A percentile compares a stretch with the other conserved stretches of the same genome.
phyloP scores from a whole-genome alignment of 345 rosid genomes.

The Heritiera littoralis region DNA sequence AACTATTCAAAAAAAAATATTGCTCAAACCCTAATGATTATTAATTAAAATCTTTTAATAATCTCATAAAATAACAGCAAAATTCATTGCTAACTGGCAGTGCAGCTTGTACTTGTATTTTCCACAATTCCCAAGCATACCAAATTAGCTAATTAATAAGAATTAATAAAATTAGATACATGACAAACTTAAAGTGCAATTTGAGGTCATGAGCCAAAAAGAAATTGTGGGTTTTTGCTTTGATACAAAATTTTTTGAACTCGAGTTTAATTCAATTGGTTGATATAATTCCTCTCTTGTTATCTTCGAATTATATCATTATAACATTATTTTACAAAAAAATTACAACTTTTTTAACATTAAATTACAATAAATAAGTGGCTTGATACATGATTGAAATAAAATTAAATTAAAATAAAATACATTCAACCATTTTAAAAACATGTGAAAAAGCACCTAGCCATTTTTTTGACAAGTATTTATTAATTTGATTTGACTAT shows the following conservation, averaged over 20 bases:
- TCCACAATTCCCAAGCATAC: neutral
- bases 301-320: no score
- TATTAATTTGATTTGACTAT: no score
- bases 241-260: no score
- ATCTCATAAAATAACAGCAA: neutral
- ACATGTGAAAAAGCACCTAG: neutral
- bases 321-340: no score
- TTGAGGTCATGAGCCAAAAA: neutral
- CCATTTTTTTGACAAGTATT: no score
- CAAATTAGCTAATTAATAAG: neutral
- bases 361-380: no score
- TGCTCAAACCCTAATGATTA: neutral
- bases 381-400: no score
- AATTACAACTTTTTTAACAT: no score
- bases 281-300: no score
- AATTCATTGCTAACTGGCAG: neutral
- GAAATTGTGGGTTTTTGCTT: neutral
- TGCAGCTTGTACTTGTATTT: neutral
- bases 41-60: neutral
- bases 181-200: neutral
- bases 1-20: neutral
- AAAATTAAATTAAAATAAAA: neutral
- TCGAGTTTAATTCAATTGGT: no score
- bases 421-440: neutral
- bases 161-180: neutral